Conservation (phyloP, 2,329 filamentous ascomycete species). For the Nemania bipapillata region DNA sequence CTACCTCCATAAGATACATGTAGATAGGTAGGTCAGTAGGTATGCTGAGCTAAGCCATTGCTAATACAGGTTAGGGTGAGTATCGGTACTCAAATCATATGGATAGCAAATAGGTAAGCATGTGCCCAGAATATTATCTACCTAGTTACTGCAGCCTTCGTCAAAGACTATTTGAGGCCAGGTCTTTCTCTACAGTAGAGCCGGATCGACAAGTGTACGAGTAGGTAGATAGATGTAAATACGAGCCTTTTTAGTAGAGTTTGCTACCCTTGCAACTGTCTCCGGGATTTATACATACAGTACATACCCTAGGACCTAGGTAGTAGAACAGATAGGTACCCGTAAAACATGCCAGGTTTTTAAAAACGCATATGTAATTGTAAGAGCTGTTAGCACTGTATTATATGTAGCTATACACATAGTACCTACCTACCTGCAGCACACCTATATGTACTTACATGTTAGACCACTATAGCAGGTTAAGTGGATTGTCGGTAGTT, state of each 20-base stretch:
- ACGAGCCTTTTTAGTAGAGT: neutral
- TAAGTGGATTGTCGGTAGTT: neutral
- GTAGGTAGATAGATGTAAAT: neutral
- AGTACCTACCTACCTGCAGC: too few relatives aligned
- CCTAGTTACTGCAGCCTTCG: neutral
- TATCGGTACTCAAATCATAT: slow-evolving; percentile 8
- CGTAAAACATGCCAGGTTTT: neutral
- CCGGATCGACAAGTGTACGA: neutral
- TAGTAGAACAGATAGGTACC: too few relatives aligned
- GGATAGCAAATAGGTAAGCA: neutral
- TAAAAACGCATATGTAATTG: neutral
- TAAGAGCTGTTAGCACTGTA: too few relatives aligned
- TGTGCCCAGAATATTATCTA: neutral
- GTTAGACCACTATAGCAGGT: neutral
- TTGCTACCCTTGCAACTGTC: neutral
- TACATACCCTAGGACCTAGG: neutral
- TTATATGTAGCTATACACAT: too few relatives aligned
- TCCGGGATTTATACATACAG: neutral
- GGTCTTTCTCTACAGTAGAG: neutral
- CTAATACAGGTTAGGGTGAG: neutral
- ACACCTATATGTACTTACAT: neutral
- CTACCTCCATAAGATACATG: too few relatives aligned
- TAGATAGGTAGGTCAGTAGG: too few relatives aligned
- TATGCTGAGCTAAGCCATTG: neutral
- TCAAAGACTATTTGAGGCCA: neutral